Evolutionary conservation across 2,329 filamentous ascomycete species (phyloP).

Genomic region (Cryphonectria radicalis): DNA sequence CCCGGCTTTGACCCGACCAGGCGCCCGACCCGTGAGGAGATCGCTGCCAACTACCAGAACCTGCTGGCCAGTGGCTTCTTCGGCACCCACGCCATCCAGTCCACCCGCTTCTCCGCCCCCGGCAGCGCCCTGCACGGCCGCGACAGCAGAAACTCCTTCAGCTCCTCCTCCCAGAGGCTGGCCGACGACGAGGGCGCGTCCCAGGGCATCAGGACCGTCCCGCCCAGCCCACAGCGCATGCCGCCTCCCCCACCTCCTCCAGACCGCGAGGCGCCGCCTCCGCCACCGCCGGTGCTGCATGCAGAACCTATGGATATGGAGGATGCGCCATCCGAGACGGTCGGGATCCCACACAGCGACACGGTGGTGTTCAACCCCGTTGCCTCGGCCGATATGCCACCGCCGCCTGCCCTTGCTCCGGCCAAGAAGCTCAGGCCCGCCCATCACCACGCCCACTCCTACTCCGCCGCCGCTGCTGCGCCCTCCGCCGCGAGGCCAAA

Average conservation of each 20-base stretch:
- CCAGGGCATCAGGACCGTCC: slow-evolving; percentile 1
- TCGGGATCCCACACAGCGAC: slow-evolving; percentile 6
- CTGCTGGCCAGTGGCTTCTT: slow-evolving; percentile 64
- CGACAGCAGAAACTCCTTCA: not conserved
- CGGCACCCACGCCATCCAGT: slow-evolving; percentile 60
- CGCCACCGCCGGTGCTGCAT: slow-evolving; percentile 20
- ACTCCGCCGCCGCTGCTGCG: not conserved
- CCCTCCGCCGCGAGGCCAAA: not conserved
- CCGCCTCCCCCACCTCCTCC: slow-evolving; percentile 22
- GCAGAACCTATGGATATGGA: slow-evolving; percentile 14
- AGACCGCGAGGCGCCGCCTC: slow-evolving; percentile 32
- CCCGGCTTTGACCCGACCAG: slow-evolving; percentile 30
- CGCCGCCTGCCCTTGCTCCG: slow-evolving; percentile 16
- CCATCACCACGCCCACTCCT: slow-evolving; percentile 6
- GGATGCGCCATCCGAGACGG: slow-evolving; percentile 1
- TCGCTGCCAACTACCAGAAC: slow-evolving; percentile 60
- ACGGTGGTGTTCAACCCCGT: slow-evolving; percentile 7
- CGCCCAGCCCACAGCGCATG: slow-evolving; percentile 29
- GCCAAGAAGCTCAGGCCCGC: slow-evolving; percentile 21
- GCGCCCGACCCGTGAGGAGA: slow-evolving; percentile 52
- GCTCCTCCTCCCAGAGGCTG: slow-evolving; percentile 26
- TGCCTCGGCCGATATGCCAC: slow-evolving; percentile 17
- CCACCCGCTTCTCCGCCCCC: slow-evolving; percentile 52
- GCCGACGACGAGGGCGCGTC: slow-evolving; percentile 8
- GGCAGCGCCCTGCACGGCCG: slow-evolving; percentile 15